Evolutionary conservation across 2,329 filamentous ascomycete species (phyloP), one percentile per base, ranked within the genome.

Genomic region (Colletotrichum abscissum): DNA sequence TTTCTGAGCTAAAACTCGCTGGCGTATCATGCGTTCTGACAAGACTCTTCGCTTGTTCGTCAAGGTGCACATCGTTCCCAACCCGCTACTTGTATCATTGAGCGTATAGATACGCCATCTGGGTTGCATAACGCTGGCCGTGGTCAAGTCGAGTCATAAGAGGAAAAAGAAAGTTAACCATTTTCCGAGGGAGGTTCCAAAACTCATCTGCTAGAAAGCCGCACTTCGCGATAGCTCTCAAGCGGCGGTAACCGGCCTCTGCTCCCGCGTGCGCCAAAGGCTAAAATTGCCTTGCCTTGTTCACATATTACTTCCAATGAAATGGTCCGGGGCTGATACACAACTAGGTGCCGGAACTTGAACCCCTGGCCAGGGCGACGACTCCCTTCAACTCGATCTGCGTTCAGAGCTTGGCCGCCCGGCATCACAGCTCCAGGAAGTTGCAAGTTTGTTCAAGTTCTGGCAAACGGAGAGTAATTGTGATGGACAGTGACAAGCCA

Each of bases 281-380:
- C 52, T 55, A 58, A 8, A 22, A 19, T 28, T 66, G 46, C 35
- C 42, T 55, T 12, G 26, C 22, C 19, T 63, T 33, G 42, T 24
- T 30, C 46, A 52, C 33, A 57, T 24, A 38, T 28, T 12, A 33
- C 14, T 26, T 38, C 46, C 69, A 24, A 69, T 49, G 42, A 54
- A 54, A 54, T 63, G 38, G 26, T 54, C 30, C 38, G 52, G 56
- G n/a, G 19, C 54, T 26, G 28, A 64, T 26, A 22, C 16, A 54
- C n/a, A 4, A 52, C 38, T 30, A 35, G 54, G 24, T 28, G n/a
- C 38, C 63, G 54, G 38, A 49, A 35, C 55, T 70, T 46, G 35
- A 70, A 62, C 35, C 71, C 60, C 60, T 73, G 71, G 67, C 49
- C 60, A 66, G 30, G 24, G 67, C 60, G 38, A 24, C 42, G 54